These are phyloP conservation scores for Blastomyces gilchristii DNA, from an alignment of 2,329 filamentous ascomycete genomes.

Conservation along the genomic window DNA sequence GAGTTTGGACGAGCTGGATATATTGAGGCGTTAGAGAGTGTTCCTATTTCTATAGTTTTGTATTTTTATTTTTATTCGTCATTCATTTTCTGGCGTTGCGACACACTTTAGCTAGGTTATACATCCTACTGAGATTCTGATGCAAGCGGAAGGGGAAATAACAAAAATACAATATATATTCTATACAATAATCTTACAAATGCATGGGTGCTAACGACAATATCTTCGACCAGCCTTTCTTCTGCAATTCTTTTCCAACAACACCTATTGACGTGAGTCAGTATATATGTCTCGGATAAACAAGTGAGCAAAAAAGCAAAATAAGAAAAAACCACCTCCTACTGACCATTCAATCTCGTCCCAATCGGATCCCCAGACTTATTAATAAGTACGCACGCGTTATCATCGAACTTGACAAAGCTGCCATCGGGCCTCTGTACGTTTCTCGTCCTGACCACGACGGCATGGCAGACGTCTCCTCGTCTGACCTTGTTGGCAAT, in stretches of 20 bases:
- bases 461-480: slow-evolving; percentile 91
- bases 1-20: slow-evolving; percentile 1
- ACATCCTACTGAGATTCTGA: background rate
- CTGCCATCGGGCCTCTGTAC: slow-evolving; percentile 79
- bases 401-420: slow-evolving; percentile 90
- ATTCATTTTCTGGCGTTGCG: background rate
- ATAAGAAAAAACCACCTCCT: background rate
- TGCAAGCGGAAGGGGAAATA: background rate
- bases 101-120: background rate
- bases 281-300: background rate
- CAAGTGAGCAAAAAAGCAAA: background rate
- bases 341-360: slow-evolving; percentile 67
- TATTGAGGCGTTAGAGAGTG: background rate
- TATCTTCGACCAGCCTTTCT: slow-evolving; percentile 98
- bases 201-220: slow-evolving; percentile 84
- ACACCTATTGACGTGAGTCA: slow-evolving; percentile 45
- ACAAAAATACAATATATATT: slow-evolving; percentile 6
- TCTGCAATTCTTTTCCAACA: slow-evolving; percentile 77
- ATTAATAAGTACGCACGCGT: slow-evolving; percentile 94
- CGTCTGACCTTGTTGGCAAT: slow-evolving; percentile 88
- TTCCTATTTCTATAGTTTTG: background rate
- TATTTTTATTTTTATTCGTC: background rate
- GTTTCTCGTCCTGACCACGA: slow-evolving; percentile 85
- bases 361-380: slow-evolving; percentile 95
- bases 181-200: slow-evolving; percentile 40